Base-by-base conservation (phyloP, 192 early-diverging fungal species). In the Coemansia sp. region DNA sequence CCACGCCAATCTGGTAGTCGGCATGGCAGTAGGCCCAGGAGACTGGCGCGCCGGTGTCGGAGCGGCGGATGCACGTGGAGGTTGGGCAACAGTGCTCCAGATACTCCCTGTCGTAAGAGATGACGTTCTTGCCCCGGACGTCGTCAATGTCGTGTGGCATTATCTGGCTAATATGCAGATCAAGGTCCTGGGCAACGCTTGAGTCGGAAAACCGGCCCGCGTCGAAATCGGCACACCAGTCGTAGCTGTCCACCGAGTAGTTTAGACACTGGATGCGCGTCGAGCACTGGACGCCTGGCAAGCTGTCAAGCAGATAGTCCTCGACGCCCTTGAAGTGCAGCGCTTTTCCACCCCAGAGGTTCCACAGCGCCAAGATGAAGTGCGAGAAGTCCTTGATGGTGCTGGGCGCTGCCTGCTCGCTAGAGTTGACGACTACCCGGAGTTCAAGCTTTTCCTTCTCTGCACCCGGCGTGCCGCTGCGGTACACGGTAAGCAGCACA, bases 321-420 rank as follows among this genome's bases (percentile, higher is more conserved):
- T 48, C 46, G 29, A 48, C 15, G 15, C 46, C 46, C 29, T 48
- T 48, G 9, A 48, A 48, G 28, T 48, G 31, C 46, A 48, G 15
- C 28, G 46, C 0, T 10, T 11, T 29, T 8, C 15, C 29, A 3
- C 31, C 15, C n/a, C 46, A 31, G 8, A 48, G 46, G 15, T n/a
- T 28, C 28, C 46, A 48, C 6, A 48, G 46, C 14, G 46, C 10
- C 19, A 48, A 28, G 8, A 48, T 19, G 17, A 31, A 48, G 28
- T 48, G 14, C 28, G 6, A 17, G 20, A 48, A 48, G 4, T 12
- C 26, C 6, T 25, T 15, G 10, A 45, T 26, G 11, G 43, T 45
- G 20, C 26, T 12, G 1, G 26, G 43, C 23, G n/a, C 10, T 14
- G 43, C 43, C 23, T 45, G 26, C 14, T 27, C 14, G 12, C 11